Percentiles rank a stretch among this genome's conserved stretches.
Conservation (phyloP, 495 filamentous ascomycete species). For the Aspergillus egyptiacus region DNA sequence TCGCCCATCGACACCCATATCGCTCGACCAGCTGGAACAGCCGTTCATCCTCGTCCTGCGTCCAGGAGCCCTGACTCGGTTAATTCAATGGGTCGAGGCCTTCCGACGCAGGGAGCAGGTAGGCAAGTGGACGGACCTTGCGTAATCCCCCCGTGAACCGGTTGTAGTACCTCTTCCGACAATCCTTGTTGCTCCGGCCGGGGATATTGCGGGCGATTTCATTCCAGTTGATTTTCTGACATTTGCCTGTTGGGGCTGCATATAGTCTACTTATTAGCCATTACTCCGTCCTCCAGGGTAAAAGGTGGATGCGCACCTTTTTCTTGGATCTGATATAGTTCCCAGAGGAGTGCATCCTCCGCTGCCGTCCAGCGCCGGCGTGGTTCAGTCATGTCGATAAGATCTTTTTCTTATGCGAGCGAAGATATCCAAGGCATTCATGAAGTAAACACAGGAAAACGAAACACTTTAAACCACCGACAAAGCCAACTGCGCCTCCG, state of each 20-base stretch:
- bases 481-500: not conserved
- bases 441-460: not conserved
- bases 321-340: slow-evolving; percentile 9
- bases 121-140: not conserved
- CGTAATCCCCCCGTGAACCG: slow-evolving; percentile 10
- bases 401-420: too few species aligned
- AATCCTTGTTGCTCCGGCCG: slow-evolving; percentile 13
- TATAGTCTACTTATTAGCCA: not conserved
- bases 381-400: slow-evolving; percentile 1
- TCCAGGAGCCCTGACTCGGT: slow-evolving; percentile 9
- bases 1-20: slow-evolving; percentile 11
- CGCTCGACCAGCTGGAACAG: slow-evolving; percentile 7
- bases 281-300: too few species aligned
- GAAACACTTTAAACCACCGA: not conserved
- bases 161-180: slow-evolving; percentile 12
- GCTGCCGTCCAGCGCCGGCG: slow-evolving; percentile 9
- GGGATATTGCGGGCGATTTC: slow-evolving; percentile 11
- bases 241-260: slow-evolving; percentile 10
- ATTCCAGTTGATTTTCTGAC: slow-evolving; percentile 14
- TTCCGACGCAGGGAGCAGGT: too few species aligned
- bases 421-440: too few species aligned
- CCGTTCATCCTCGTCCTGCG: slow-evolving; percentile 7
- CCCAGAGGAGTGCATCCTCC: slow-evolving; percentile 10
- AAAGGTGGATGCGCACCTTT: not conserved
- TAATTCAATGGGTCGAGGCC: too few species aligned